Conservation (phyloP, 805 yeast species). For the Suhomyces pyralidae region DNA sequence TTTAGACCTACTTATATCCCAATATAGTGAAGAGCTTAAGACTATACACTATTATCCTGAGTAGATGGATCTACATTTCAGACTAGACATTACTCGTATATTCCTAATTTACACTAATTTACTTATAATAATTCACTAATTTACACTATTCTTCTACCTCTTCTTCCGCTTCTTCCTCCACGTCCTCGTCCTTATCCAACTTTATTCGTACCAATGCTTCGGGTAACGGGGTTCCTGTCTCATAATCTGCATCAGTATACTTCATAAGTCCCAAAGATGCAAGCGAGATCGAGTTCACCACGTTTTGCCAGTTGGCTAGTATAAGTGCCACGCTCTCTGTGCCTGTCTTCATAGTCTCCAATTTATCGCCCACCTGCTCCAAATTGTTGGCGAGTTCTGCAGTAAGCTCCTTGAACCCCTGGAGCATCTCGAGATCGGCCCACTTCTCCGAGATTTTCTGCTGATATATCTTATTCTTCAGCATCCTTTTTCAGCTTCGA, state of each 20-base stretch:
- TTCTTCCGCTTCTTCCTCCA: constrained; percentile 6
- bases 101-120: neutral
- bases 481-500: neutral
- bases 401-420: constrained; percentile 47
- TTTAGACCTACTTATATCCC: too few species aligned
- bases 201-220: constrained; percentile 63
- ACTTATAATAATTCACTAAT: neutral
- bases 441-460: constrained; percentile 43
- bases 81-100: neutral
- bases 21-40: too few species aligned
- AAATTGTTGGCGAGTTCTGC: constrained; percentile 44
- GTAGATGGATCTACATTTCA: neutral
- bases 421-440: constrained; percentile 49
- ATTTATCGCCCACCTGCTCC: constrained; percentile 45
- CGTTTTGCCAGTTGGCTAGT: constrained; percentile 63
- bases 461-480: constrained; percentile 10
- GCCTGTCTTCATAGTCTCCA: constrained; percentile 52
- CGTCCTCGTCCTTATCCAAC: constrained; percentile 39
- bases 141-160: neutral
- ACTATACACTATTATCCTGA: neutral
- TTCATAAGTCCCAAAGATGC: constrained; percentile 53
- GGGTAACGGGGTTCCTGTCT: constrained; percentile 50
- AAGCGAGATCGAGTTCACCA: constrained; percentile 56
- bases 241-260: constrained; percentile 43
- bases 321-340: constrained; percentile 58